These are phyloP conservation scores for Aspergillus asperescens DNA, from an alignment of 495 filamentous ascomycete genomes.

Conservation along the genomic window DNA sequence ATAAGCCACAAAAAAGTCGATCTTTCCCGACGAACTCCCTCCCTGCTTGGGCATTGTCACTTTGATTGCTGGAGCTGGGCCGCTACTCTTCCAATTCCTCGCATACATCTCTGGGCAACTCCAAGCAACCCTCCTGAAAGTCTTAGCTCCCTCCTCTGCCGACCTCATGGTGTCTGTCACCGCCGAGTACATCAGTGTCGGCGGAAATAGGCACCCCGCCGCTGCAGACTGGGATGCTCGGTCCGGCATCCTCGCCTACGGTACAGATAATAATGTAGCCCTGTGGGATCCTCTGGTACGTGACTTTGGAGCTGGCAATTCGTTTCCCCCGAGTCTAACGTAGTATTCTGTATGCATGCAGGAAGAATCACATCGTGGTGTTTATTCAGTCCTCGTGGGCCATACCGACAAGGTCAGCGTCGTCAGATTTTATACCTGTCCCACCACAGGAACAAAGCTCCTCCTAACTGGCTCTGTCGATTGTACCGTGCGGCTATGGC, in stretches of 20 bases:
- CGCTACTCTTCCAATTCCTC: no score
- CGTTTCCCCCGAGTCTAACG: not conserved
- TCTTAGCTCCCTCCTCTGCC: not conserved
- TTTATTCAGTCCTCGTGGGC: conserved; percentile 66
- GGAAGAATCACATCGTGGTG: conserved; percentile 50
- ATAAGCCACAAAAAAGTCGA: conserved; percentile 40
- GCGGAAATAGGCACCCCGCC: conserved; percentile 83
- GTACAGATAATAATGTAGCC: conserved; percentile 81
- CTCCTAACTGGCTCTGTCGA: conserved; percentile 81
- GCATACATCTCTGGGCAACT: no score
- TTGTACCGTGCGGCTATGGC: conserved; percentile 72
- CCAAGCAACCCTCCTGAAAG: not conserved
- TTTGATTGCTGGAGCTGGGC: not conserved
- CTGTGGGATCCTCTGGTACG: conserved; percentile 81
- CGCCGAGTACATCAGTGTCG: conserved; percentile 69
- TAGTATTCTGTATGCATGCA: conserved; percentile 24
- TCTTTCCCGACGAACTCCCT: not conserved
- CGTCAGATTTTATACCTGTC: conserved; percentile 66
- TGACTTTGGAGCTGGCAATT: conserved; percentile 8
- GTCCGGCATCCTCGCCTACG: conserved; percentile 75
- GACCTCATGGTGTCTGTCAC: conserved; percentile 41
- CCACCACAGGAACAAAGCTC: conserved; percentile 43
- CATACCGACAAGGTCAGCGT: conserved; percentile 79
- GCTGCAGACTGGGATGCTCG: conserved; percentile 83
- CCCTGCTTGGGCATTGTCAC: not conserved